A percentile compares a stretch with the other conserved stretches of the same genome.
Conservation (phyloP, 176 grass and related monocot species). For the Cenchrus fungigraminus region DNA sequence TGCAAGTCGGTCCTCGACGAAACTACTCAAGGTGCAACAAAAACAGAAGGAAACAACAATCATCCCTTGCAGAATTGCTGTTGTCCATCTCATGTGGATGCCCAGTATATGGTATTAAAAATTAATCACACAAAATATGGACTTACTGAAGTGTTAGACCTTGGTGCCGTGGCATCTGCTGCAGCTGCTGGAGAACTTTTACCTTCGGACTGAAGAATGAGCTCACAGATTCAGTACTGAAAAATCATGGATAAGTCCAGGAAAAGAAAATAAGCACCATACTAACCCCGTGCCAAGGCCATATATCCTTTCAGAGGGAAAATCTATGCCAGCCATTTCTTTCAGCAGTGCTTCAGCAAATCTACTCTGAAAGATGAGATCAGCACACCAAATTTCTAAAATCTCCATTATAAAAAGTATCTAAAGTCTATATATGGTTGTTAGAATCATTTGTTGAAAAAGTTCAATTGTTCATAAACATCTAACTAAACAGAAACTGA, state of each 20-base stretch:
- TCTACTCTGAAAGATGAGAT: slow-evolving; percentile 60
- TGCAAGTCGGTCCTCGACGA: slow-evolving; percentile 74
- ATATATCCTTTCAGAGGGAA: slow-evolving; percentile 87
- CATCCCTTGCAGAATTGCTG: background rate
- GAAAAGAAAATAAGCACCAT: slow-evolving; percentile 7
- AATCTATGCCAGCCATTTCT: slow-evolving; percentile 76
- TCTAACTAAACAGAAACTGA: slow-evolving; percentile 10
- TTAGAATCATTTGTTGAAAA: background rate
- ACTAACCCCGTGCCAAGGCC: slow-evolving; percentile 90
- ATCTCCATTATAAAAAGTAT: background rate
- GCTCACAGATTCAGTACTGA: slow-evolving; percentile 29
- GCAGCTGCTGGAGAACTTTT: slow-evolving; percentile 79
- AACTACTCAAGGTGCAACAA: slow-evolving; percentile 46
- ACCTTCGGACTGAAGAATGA: slow-evolving; percentile 75
- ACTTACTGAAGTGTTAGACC: slow-evolving; percentile 80
- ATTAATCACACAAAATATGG: background rate
- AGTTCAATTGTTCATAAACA: slow-evolving; percentile 21
- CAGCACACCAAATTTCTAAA: background rate
- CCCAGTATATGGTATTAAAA: background rate
- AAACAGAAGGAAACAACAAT: background rate
- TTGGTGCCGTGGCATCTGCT: slow-evolving; percentile 72
- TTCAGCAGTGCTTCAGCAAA: slow-evolving; percentile 86
- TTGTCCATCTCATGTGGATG: background rate
- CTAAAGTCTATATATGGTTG: background rate
- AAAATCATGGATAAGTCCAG: background rate